Evolutionary conservation across 1,139 yeast species (phyloP), one percentile per base, ranked within the genome.

Genomic region (Candida sojae): DNA sequence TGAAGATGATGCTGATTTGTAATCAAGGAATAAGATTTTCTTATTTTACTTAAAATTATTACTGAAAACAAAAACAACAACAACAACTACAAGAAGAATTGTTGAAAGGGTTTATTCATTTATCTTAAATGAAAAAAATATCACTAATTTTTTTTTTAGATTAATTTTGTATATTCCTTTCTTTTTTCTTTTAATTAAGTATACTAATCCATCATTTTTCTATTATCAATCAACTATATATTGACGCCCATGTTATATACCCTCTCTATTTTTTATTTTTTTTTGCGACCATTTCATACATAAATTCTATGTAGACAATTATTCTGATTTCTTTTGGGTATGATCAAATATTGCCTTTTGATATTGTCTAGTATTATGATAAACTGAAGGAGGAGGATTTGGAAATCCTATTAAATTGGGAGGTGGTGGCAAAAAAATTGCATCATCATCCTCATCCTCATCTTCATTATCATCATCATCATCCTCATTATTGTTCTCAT

Each of bases 1-100:
- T 79, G 99, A 95, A 79, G 99, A 95, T 72, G 99, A 95, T 71
- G 98, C 97, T 68, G 98, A 92, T 75, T 87, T 92, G 79, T 92
- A 89, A 55, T 43, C 29, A 11, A 30, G n/a, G 4, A 17, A 3
- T 17, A 17, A 17, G 21, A 17, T 17, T 17, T 17, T 17, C 21
- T 17, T 17, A 17, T 17, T 17, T 17, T 17, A 17, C 21, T 17
- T 17, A 17, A 17, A 17, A 17, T 17, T 17, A 17, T 17, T 17
- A 17, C 21, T 17, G 21, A 17, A 17, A 17, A 17, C 21, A 17
- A 17, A 2, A 17, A 17, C 21, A 17, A 17, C 21, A 17, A 17
- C 21, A 17, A 17, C 21, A 17, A 17, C 21, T 17, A 17, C 21
- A 17, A 17, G 21, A 17, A 17, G 21, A 17, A 17, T 17, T 17